A percentile compares a stretch with the other conserved stretches of the same genome.
Evolutionary conservation across 495 filamentous ascomycete species (phyloP).

Genomic region (Aspergillus ostianus): DNA sequence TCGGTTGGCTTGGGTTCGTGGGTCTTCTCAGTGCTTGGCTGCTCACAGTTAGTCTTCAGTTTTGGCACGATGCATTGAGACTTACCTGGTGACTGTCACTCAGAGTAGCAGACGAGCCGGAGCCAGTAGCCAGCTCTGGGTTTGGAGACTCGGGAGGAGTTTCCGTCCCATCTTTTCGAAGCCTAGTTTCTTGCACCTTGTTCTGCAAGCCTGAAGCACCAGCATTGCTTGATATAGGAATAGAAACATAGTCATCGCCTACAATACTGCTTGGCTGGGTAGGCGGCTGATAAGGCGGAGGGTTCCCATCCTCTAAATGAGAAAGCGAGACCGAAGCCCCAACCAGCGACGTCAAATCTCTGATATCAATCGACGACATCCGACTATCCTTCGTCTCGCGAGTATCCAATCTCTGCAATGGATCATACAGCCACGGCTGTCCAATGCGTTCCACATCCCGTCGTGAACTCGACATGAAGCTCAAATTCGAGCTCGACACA

Average conservation of each 20-base stretch:
- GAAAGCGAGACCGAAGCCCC: conserved; percentile 35
- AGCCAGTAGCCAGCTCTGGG: neutral
- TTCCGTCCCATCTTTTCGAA: neutral
- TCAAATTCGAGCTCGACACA: conserved; percentile 16
- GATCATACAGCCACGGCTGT: conserved; percentile 39
- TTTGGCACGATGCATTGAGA: too few relatives aligned
- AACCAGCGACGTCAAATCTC: conserved; percentile 36
- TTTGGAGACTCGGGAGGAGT: neutral
- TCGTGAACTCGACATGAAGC: conserved; percentile 31
- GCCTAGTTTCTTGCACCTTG: neutral
- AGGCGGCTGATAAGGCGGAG: conserved; percentile 31
- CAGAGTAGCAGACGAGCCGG: neutral
- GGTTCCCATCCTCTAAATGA: conserved; percentile 27
- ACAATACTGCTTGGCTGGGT: conserved; percentile 7
- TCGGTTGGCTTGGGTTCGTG: neutral
- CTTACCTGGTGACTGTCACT: neutral
- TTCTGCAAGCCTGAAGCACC: neutral
- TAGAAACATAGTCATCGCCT: neutral
- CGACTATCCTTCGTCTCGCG: conserved; percentile 20
- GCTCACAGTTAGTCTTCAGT: too few relatives aligned
- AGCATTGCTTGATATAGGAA: neutral
- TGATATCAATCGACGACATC: conserved; percentile 34
- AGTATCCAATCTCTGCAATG: conserved; percentile 19
- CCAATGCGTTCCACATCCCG: conserved; percentile 43
- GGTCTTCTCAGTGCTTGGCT: too few relatives aligned